Evolutionary conservation across 768 basidiomycete genomes (phyloP).

Genomic region (Boletus speciosus): DNA sequence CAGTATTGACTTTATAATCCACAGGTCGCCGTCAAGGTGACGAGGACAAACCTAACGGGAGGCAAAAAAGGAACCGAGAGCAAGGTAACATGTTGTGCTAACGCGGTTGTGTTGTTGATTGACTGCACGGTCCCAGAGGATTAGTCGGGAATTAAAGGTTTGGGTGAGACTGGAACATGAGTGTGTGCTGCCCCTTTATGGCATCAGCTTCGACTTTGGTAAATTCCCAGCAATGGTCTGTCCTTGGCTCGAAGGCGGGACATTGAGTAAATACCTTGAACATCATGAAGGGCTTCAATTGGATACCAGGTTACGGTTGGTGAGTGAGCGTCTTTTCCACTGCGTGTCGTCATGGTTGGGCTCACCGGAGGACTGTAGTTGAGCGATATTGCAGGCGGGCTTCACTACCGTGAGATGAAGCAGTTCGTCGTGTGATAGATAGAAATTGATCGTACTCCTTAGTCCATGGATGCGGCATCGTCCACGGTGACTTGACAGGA

Average conservation of each 20-base stretch:
- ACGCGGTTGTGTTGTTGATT: neutral
- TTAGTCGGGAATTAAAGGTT: constrained; percentile 16
- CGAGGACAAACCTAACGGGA: constrained; percentile 17
- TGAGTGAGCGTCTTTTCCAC: constrained; percentile 3
- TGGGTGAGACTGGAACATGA: constrained; percentile 30
- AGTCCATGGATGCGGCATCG: constrained; percentile 28
- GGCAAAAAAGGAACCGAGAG: constrained; percentile 2
- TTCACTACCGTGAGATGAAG: constrained; percentile 18
- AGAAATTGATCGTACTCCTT: neutral
- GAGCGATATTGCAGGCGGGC: constrained; percentile 19
- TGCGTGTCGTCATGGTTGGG: neutral
- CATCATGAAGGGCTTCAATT: constrained; percentile 5
- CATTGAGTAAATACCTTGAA: constrained; percentile 23
- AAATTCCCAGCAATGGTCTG: constrained; percentile 32
- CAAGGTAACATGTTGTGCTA: constrained; percentile 6
- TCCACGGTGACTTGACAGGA: constrained; percentile 47
- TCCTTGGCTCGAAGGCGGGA: constrained; percentile 33
- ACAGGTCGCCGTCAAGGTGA: constrained; percentile 29
- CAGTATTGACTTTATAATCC: neutral
- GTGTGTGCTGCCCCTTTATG: constrained; percentile 28
- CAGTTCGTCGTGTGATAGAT: neutral
- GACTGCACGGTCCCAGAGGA: constrained; percentile 1
- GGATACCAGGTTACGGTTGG: constrained; percentile 9
- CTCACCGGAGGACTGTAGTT: constrained; percentile 9
- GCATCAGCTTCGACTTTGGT: constrained; percentile 30